Base-by-base conservation (phyloP, 352 stramenopile genomes). In the Phytophthora kernoviae region DNA sequence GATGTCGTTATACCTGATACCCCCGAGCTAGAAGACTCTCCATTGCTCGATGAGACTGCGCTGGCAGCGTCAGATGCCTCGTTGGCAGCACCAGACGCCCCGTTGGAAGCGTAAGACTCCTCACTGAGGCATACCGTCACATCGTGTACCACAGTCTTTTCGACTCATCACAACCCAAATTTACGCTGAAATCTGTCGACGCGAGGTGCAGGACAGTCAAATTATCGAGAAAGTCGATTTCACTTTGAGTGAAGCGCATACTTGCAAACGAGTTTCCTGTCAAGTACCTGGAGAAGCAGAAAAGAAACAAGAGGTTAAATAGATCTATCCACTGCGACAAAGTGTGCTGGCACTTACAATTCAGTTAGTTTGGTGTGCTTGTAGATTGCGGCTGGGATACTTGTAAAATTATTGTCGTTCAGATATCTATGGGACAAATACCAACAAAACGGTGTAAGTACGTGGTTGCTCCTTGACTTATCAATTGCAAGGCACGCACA, bases 331-430 rank as follows among this genome's bases (percentile, higher is more conserved):
- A 9, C 21, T 10, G 12, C 20, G 12, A 27, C 18, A 40, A 18
- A 15, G n/a, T 7, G 27, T 7, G n/a, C 34, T 2, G 20, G 6
- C 9, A 52, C 61, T 43, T 78, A 79, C 20, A 88, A 54, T 12
- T 61, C 59, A 40, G 70, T 60, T 27, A 90, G 62, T 6, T 70
- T 67, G 6, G 65, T 46, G 67, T 85, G 71, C 0, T 60, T 55
- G 64, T 85, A 88, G n/a, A 88, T 63, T 7, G 67, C 51, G 20
- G 48, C 32, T 9, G 77, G 80, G 22, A 90, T 71, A 18, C 58
- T 68, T 1, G 73, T 78, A 36, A 88, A 54, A 9, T 75, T 67
- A 48, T 90, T 90, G 22, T 67, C 48, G 4, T 77, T 78, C 15
- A 87, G 39, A 56, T 75, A 78, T 46, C 65, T 70, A 26, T 11